phyloP scores from a whole-genome alignment of 257 asterid species.

The Solanum clarkiae region DNA sequence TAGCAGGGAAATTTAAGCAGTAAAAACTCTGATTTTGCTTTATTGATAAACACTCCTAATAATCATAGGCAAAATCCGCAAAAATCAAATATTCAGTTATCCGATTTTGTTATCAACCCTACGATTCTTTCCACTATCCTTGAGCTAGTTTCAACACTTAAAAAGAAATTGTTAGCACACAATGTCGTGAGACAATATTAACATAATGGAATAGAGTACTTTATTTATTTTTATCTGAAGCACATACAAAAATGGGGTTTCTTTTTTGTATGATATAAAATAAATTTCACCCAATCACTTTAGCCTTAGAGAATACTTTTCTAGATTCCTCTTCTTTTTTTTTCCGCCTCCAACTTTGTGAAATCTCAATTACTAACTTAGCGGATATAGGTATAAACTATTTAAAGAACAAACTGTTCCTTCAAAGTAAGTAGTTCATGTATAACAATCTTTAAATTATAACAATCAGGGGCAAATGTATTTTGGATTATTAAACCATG shows the following conservation, averaged over 20 bases:
- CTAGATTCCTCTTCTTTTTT: fast-evolving
- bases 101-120: too few relatives aligned
- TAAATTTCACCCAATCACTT: neutral
- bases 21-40: too few relatives aligned
- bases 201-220: neutral
- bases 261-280: neutral
- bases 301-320: neutral
- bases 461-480: neutral
- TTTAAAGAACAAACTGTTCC: neutral
- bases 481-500: neutral
- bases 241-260: neutral
- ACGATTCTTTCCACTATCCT: too few relatives aligned
- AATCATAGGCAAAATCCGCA: too few relatives aligned
- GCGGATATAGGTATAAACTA: neutral
- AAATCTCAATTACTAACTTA: neutral
- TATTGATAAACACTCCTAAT: too few relatives aligned
- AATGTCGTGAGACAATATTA: too few relatives aligned
- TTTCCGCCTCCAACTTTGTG: too few relatives aligned
- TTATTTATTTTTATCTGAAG: neutral
- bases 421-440: neutral
- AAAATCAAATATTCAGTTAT: too few relatives aligned
- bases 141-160: too few relatives aligned
- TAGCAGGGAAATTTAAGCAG: too few relatives aligned
- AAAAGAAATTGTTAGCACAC: too few relatives aligned
- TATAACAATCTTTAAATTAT: neutral